phyloP scores from a whole-genome alignment of 805 yeast genomes.

The Spathaspora boniae region DNA sequence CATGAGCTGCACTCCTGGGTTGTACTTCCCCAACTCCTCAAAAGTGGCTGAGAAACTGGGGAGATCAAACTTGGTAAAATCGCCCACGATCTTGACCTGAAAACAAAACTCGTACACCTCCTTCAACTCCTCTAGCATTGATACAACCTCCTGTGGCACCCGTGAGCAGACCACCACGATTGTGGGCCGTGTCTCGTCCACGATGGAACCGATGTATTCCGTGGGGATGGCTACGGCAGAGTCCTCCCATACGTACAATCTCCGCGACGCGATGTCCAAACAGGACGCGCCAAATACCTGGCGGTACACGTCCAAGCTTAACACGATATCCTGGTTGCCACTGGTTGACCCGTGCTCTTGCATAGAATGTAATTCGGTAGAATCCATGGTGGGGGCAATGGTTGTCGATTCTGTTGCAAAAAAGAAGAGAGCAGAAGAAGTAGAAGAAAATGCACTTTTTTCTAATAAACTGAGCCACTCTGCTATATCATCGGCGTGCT shows the following conservation, averaged over 20 bases:
- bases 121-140: conserved; percentile 4
- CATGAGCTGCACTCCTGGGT: too few relatives aligned
- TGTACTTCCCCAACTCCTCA: not conserved
- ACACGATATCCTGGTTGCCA: conserved; percentile 1
- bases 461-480: not conserved
- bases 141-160: conserved; percentile 3
- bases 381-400: not conserved
- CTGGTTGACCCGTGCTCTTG: conserved; percentile 1
- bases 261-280: not conserved
- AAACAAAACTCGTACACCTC: not conserved
- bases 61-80: conserved; percentile 4
- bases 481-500: conserved; percentile 24
- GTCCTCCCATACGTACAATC: conserved; percentile 7
- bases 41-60: not conserved
- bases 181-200: conserved; percentile 6
- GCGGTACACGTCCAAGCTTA: conserved; percentile 4
- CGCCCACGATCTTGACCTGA: conserved; percentile 5
- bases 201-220: conserved; percentile 5
- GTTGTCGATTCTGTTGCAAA: conserved; percentile 5
- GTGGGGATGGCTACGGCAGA: conserved; percentile 4
- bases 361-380: not conserved
- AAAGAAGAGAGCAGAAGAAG: not conserved
- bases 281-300: conserved; percentile 6
- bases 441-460: not conserved
- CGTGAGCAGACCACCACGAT: conserved; percentile 6